Conservation (phyloP, 345 rosid genomes). For the Citrus mangshanensis region DNA sequence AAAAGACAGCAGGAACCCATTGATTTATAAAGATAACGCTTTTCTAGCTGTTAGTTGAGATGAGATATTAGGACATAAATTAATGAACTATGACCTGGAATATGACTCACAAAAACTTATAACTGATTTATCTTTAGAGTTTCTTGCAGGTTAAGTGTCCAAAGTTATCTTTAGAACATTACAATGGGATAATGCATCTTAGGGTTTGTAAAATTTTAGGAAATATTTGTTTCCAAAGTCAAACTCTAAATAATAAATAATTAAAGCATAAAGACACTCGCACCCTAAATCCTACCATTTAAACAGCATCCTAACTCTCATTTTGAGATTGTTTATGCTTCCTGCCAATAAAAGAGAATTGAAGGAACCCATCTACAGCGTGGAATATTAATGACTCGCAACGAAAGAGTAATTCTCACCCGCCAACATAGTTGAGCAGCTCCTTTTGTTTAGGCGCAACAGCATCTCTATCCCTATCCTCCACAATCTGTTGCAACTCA, state of each 20-base stretch:
- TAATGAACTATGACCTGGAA: not conserved
- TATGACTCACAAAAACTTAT: not conserved
- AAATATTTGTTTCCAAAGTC: not conserved
- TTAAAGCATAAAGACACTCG: not conserved
- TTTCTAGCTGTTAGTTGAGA: not conserved
- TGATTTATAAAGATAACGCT: not conserved
- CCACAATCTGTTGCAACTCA: slow-evolving; percentile 82
- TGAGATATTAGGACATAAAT: not conserved
- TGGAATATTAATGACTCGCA: not conserved
- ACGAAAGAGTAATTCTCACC: slow-evolving; percentile 44
- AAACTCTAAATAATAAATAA: not conserved
- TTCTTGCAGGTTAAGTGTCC: not conserved
- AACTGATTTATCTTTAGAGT: too few relatives aligned
- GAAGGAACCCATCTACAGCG: not conserved
- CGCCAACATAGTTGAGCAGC: slow-evolving; percentile 81
- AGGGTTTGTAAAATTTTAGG: not conserved
- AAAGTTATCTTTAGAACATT: not conserved
- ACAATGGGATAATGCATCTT: not conserved
- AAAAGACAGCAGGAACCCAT: too few relatives aligned
- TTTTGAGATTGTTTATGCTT: not conserved
- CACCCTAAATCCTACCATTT: not conserved
- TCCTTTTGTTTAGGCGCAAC: slow-evolving; percentile 91
- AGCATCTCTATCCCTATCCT: slow-evolving; percentile 83
- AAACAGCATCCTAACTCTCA: not conserved
- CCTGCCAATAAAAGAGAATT: not conserved